These are phyloP conservation scores for Colletotrichum coccodes DNA, from an alignment of 2,329 filamentous ascomycete species.

Conservation along the genomic window DNA sequence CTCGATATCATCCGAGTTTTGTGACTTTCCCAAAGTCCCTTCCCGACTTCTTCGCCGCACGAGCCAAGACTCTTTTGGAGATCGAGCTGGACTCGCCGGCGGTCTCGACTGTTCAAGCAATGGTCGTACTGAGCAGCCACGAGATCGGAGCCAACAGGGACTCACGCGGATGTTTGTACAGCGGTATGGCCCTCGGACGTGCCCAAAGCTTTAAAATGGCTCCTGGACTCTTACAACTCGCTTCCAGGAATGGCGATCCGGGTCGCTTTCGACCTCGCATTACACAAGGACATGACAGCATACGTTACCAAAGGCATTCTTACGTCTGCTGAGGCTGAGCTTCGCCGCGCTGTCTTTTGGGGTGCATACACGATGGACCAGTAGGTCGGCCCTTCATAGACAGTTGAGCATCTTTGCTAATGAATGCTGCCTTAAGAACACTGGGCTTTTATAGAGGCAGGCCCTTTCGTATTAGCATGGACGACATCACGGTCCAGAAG, in stretches of 20 bases:
- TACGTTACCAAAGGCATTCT: slow-evolving; percentile 38
- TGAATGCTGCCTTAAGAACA: slow-evolving; percentile 26
- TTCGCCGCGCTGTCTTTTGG: slow-evolving; percentile 43
- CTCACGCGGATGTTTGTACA: slow-evolving; percentile 40
- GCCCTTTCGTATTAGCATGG: slow-evolving; percentile 39
- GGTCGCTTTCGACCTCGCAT: slow-evolving; percentile 38
- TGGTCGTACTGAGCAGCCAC: slow-evolving; percentile 39
- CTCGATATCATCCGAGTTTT: slow-evolving; percentile 52
- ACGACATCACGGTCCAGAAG: slow-evolving; percentile 38
- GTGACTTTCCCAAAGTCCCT: slow-evolving; percentile 44
- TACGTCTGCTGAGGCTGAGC: slow-evolving; percentile 37
- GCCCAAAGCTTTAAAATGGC: background rate
- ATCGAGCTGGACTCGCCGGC: slow-evolving; percentile 40
- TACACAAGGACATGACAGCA: slow-evolving; percentile 39
- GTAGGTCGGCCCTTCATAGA: slow-evolving; percentile 28
- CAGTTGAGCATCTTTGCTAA: background rate
- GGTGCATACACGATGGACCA: slow-evolving; percentile 42
- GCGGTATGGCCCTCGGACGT: slow-evolving; percentile 32
- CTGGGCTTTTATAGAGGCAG: slow-evolving; percentile 40
- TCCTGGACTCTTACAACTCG: slow-evolving; percentile 33
- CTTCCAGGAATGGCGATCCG: slow-evolving; percentile 41
- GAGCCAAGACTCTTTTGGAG: slow-evolving; percentile 39
- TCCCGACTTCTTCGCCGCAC: slow-evolving; percentile 40
- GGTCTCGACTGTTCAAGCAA: slow-evolving; percentile 39
- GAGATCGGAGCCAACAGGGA: slow-evolving; percentile 40